Conservation (phyloP, 129 eudicot species). For the Logfia minima region DNA sequence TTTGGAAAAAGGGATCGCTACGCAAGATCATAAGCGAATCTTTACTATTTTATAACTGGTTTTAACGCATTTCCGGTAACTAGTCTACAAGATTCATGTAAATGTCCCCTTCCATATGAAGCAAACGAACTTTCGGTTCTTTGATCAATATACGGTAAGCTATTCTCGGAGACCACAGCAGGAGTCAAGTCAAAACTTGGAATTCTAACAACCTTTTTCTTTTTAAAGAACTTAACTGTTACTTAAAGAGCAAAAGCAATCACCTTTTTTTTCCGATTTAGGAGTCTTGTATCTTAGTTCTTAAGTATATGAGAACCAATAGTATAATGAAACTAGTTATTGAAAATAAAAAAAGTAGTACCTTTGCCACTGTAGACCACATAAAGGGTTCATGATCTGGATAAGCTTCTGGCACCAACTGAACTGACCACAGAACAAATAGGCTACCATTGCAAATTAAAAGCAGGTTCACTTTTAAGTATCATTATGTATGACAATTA, state of each 20-base stretch:
- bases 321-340: no score
- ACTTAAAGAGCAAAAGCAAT: constrained; percentile 9
- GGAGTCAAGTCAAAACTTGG: not conserved
- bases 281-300: constrained; percentile 18
- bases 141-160: not conserved
- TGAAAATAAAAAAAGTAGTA: not conserved
- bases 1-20: no score
- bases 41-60: no score
- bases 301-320: constrained; percentile 15
- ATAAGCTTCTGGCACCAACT: constrained; percentile 13
- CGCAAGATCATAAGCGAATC: no score
- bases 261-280: constrained; percentile 2
- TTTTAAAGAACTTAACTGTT: constrained; percentile 4
- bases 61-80: no score
- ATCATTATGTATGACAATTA: constrained; percentile 22
- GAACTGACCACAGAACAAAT: not conserved
- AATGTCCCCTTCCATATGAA: no score
- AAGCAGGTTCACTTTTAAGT: not conserved
- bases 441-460: constrained; percentile 19
- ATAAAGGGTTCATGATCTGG: not conserved
- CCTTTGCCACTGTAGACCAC: constrained; percentile 3
- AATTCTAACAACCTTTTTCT: constrained; percentile 7
- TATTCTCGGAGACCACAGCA: not conserved
- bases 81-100: no score
- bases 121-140: no score